Evolutionary conservation across 2,329 filamentous ascomycete species (phyloP).

Genomic region (Venturia asperata): DNA sequence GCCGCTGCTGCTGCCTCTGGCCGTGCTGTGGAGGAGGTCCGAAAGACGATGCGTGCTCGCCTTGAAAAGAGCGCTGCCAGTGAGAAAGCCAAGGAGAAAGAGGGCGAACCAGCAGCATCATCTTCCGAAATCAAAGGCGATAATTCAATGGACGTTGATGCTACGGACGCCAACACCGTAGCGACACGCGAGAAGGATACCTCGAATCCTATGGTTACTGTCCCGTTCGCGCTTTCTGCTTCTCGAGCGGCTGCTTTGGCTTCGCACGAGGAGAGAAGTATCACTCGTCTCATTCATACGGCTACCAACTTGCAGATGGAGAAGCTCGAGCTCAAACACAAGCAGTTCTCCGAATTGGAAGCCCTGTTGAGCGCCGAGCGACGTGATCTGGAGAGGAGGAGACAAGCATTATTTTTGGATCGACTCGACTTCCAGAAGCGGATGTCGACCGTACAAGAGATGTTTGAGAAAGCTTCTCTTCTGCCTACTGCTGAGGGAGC

Average conservation of each 20-base stretch:
- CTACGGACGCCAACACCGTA: conserved; percentile 27
- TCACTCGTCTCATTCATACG: conserved; percentile 86
- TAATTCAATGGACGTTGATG: conserved; percentile 55
- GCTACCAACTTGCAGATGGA: conserved; percentile 91
- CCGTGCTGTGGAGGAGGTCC: conserved; percentile 80
- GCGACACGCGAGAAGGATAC: conserved; percentile 18
- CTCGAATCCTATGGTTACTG: conserved; percentile 53
- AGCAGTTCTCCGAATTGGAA: conserved; percentile 96
- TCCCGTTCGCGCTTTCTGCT: conserved; percentile 79
- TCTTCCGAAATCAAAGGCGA: conserved; percentile 46
- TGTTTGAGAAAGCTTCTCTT: conserved; percentile 48
- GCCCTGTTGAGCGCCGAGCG: conserved; percentile 84
- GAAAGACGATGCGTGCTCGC: conserved; percentile 68
- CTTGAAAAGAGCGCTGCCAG: conserved; percentile 55
- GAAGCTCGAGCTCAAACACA: conserved; percentile 91
- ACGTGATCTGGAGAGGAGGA: conserved; percentile 81
- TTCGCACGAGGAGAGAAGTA: conserved; percentile 93
- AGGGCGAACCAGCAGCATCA: conserved; percentile 29
- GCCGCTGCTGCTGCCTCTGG: conserved; percentile 87
- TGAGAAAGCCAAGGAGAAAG: conserved; percentile 52
- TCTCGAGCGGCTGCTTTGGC: conserved; percentile 81
- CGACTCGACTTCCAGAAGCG: conserved; percentile 83
- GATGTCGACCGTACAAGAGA: conserved; percentile 73
- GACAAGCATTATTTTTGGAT: conserved; percentile 91
- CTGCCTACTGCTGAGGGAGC: conserved; percentile 14